Conservation (phyloP, 805 yeast species). For the Lipomyces sp. region DNA sequence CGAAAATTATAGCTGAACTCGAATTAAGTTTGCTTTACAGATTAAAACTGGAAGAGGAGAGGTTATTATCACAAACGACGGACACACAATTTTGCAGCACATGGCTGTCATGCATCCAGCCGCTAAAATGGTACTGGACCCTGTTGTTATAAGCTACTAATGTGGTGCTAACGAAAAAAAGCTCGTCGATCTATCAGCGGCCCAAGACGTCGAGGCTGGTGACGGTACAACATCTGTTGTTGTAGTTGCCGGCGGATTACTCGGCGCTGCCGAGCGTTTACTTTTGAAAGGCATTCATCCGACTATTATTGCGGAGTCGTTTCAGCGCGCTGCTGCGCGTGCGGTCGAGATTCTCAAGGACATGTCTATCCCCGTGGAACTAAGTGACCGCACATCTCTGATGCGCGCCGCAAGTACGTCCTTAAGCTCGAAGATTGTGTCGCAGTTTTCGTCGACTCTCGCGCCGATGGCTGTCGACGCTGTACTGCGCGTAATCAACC, state of each 20-base stretch:
- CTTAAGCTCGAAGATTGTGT: slow-evolving; percentile 88
- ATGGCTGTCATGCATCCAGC: slow-evolving; percentile 99
- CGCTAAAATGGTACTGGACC: slow-evolving; percentile 74
- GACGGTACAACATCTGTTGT: slow-evolving; percentile 99
- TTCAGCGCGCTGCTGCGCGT: slow-evolving; percentile 84
- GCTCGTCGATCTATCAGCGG: slow-evolving; percentile 93
- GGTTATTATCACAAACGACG: slow-evolving; percentile 94
- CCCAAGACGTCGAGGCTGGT: slow-evolving; percentile 99
- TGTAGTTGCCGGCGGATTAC: slow-evolving; percentile 87
- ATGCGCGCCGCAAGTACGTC: slow-evolving; percentile 95
- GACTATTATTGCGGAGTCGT: slow-evolving; percentile 88
- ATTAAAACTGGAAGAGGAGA: slow-evolving; percentile 91
- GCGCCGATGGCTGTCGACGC: slow-evolving; percentile 96
- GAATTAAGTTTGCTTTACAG: slow-evolving; percentile 16
- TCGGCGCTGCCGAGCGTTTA: slow-evolving; percentile 93
- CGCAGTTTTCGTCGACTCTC: slow-evolving; percentile 82
- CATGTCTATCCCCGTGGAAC: slow-evolving; percentile 81
- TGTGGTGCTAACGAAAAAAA: slow-evolving; percentile 8
- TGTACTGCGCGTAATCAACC: slow-evolving; percentile 75
- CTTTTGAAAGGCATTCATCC: slow-evolving; percentile 92
- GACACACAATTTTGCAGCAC: slow-evolving; percentile 93
- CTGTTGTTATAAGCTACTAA: background rate
- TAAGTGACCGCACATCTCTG: slow-evolving; percentile 79
- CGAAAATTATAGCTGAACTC: background rate
- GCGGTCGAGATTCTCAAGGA: slow-evolving; percentile 80